Evolutionary conservation across 116 monocot species (phyloP).

Genomic region (Trichopus zeylanicus): DNA sequence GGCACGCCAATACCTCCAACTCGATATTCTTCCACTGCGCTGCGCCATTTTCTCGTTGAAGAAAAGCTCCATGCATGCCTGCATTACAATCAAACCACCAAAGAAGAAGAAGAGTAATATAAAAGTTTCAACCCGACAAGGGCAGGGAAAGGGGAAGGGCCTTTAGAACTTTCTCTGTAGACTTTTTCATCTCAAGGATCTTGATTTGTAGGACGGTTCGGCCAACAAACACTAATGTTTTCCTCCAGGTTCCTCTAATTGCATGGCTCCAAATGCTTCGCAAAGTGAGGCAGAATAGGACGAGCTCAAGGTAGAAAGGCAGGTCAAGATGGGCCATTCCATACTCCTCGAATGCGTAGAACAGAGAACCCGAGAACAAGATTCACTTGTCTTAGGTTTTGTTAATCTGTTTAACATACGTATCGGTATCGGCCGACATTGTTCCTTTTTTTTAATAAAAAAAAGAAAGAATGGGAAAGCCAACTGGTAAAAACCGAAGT

Average conservation of each 20-base stretch:
- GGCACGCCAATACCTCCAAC: slow-evolving; percentile 28
- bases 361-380: too few species aligned
- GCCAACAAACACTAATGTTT: background rate
- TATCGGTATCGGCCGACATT: too few species aligned
- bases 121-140: too few species aligned
- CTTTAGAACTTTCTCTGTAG: background rate
- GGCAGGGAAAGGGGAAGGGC: background rate
- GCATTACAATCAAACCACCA: background rate
- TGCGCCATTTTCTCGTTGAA: background rate
- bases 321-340: too few species aligned
- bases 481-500: too few species aligned
- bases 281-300: background rate
- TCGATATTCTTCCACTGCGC: background rate
- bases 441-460: too few species aligned
- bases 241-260: background rate
- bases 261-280: background rate
- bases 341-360: too few species aligned
- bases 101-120: background rate
- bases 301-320: background rate
- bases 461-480: too few species aligned
- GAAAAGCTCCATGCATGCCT: background rate
- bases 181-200: background rate
- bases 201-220: background rate
- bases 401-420: too few species aligned
- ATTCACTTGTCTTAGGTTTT: too few species aligned